Evolutionary conservation across 2,329 filamentous ascomycete genomes (phyloP), one percentile per base, ranked within the genome.

Genomic region (Fusarium penzigii): DNA sequence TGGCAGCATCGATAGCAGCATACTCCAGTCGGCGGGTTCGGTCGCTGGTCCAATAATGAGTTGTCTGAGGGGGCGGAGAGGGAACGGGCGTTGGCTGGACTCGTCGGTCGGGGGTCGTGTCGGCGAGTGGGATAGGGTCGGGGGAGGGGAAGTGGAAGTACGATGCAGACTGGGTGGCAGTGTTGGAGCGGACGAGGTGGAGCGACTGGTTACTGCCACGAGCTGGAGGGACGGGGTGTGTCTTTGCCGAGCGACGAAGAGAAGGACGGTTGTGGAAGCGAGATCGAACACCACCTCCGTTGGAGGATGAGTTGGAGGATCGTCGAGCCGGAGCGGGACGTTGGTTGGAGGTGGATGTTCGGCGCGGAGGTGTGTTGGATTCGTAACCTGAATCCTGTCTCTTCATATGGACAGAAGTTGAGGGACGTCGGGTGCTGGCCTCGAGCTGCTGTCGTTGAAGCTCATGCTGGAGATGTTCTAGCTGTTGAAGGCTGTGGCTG

Each of bases 11-110:
- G 39, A 87, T 87, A 49, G 84, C 84, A 0, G 83, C 84, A 60
- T 87, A 87, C 70, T 87, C 84, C 4, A 86, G 74, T 11, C 83
- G 75, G 4, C 84, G 77, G 0, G 84, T 86, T 48, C 75, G 76
- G 64, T 86, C 82, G 62, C 82, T 86, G 1, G 83, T 87, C 84
- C 84, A 87, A 70, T 87, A 87, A 64, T 86, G 82, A 2, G 81
- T 82, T 3, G 84, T 86, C 58, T 79, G 77, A 5, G 81, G 83
- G 2, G 81, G 83, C 2, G 75, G 73, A 3, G 74, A 69, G 34
- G 73, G 71, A 3, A 68, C 51, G 1, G 64, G 57, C 39, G 52
- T 58, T 17, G 55, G 58, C 17, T 58, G 50, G 20, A 62, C 54
- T 34, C 51, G 50, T 32, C 46, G 55, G 44, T 61, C 53, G 53